Evolutionary conservation across 2,329 filamentous ascomycete genomes (phyloP).

Genomic region (Fusarium pseudoanthophilum): DNA sequence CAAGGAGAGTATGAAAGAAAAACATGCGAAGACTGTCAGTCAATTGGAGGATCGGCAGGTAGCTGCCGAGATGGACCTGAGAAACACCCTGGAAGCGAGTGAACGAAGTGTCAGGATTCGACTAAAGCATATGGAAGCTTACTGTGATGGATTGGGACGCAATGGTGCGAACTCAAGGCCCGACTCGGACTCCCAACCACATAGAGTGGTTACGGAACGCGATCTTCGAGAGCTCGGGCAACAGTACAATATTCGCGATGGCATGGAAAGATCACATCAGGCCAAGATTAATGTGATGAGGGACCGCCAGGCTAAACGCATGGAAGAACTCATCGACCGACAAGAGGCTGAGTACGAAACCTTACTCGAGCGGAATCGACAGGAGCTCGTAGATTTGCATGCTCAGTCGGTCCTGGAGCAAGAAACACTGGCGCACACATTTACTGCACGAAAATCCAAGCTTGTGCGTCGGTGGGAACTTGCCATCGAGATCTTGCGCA

Average conservation of each 20-base stretch:
- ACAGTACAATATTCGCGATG: conserved; percentile 69
- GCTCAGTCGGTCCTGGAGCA: conserved; percentile 61
- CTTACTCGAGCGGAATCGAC: conserved; percentile 57
- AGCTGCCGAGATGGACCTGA: conserved; percentile 70
- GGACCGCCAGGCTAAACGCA: conserved; percentile 70
- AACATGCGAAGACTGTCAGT: conserved; percentile 62
- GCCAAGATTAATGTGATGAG: conserved; percentile 72
- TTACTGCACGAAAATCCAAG: conserved; percentile 57
- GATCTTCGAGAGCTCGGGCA: conserved; percentile 68
- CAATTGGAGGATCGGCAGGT: conserved; percentile 72
- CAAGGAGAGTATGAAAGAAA: conserved; percentile 64
- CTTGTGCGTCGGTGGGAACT: conserved; percentile 64
- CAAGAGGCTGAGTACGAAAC: conserved; percentile 64
- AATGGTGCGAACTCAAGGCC: conserved; percentile 46
- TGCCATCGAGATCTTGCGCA: conserved; percentile 63
- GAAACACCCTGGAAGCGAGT: conserved; percentile 63
- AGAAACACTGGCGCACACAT: conserved; percentile 57
- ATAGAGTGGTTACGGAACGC: conserved; percentile 66
- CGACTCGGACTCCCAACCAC: conserved; percentile 50
- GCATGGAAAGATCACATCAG: conserved; percentile 68
- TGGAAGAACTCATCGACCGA: conserved; percentile 67
- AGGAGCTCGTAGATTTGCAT: conserved; percentile 61
- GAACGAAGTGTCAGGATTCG: conserved; percentile 67
- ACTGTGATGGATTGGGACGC: conserved; percentile 66
- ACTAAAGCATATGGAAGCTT: conserved; percentile 74